Base-by-base conservation (phyloP, 2,329 filamentous ascomycete genomes). In the Neonectria faginata region DNA sequence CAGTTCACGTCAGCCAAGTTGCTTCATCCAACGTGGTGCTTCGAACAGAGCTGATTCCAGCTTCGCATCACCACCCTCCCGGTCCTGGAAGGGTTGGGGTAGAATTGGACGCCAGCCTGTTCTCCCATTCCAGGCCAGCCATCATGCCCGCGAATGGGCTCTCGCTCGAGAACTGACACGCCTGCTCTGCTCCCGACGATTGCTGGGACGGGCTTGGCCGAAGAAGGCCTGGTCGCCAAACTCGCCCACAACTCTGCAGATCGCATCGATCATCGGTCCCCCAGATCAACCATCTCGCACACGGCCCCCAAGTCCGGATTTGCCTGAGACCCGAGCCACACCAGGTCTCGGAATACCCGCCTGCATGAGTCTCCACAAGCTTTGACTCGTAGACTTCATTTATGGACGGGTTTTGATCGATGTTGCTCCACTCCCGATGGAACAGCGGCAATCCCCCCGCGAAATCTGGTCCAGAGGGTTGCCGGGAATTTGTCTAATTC, bases 331-430 rank as follows among this genome's bases (percentile, higher is more conserved):
- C 57, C 36, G 44, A 53, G 36, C 57, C 55, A 50, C 29, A 45
- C 55, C 55, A 52, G 20, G 57, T 54, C 55, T 65, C 54, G 39
- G 42, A 51, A 39, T 42, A 29, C 39, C 31, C 33, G 31, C 25
- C 25, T 53, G 18, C 16, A 45, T 18, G 22, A 16, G 20, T 52
- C 39, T 44, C 62, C 51, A 65, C 64, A 54, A 56, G 54, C 22
- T 27, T 22, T 55, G 31, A 55, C 45, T 20, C 16, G 20, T 18
- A 58, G 20, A 18, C 51, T 16, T 16, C 16, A n/a, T 52, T 52
- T 31, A 54, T 59, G 53, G 29, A 50, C 11, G 44, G 41, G 22
- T 2, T 42, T 27, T 16, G 57, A 60, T 60, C 33, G 41, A 52
- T 50, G 33, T 16, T 18, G 14, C 53, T 51, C 29, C 45, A 50